A percentile compares a stretch with the other conserved stretches of the same genome.
Conservation (phyloP, 2,329 filamentous ascomycete genomes). For the Hymenoscyphus repandus region DNA sequence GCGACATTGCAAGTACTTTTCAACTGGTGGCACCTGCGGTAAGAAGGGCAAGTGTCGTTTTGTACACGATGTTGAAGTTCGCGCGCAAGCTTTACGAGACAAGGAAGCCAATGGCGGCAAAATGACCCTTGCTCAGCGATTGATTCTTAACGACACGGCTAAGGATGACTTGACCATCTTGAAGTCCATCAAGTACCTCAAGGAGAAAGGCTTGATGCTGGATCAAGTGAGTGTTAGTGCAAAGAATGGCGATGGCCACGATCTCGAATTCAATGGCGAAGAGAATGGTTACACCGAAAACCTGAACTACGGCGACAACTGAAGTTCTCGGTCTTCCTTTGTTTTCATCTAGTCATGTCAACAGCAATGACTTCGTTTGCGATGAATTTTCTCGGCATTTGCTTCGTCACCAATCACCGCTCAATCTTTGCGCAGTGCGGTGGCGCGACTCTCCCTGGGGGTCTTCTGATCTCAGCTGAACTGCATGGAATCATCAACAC, state of each 20-base stretch:
- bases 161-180: slow-evolving; percentile 63
- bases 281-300: slow-evolving; percentile 25
- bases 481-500: too few relatives aligned
- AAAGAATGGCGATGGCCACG: slow-evolving; percentile 20
- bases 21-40: slow-evolving; percentile 62
- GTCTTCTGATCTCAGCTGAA: too few relatives aligned
- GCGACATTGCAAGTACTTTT: slow-evolving; percentile 67
- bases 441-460: background rate
- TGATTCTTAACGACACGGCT: slow-evolving; percentile 63
- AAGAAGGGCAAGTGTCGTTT: slow-evolving; percentile 74
- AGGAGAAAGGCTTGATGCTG: slow-evolving; percentile 38
- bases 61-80: slow-evolving; percentile 59
- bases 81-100: slow-evolving; percentile 58
- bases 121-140: slow-evolving; percentile 60
- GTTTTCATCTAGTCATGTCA: background rate
- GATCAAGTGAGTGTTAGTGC: slow-evolving; percentile 27
- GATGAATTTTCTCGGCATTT: slow-evolving; percentile 1
- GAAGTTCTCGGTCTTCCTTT: slow-evolving; percentile 8
- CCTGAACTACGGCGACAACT: slow-evolving; percentile 26
- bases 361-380: background rate
- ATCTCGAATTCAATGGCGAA: slow-evolving; percentile 18
- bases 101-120: slow-evolving; percentile 60
- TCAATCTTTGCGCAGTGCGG: background rate
- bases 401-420: slow-evolving; percentile 1
- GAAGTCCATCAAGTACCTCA: slow-evolving; percentile 60